phyloP scores from a whole-genome alignment of 345 rosid species.

The Bretschneidera sinensis region DNA sequence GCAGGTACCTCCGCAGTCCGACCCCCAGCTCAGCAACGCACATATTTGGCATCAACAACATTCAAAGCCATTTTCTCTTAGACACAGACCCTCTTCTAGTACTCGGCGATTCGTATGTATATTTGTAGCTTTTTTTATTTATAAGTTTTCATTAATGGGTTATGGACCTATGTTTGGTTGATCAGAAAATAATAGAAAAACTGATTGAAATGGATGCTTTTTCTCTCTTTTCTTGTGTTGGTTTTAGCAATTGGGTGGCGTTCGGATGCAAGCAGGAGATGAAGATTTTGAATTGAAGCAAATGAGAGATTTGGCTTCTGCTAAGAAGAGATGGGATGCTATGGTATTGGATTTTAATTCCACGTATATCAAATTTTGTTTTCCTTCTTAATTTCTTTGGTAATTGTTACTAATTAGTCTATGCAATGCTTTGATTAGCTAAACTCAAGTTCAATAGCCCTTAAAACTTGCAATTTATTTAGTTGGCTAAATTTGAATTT shows the following conservation, averaged over 20 bases:
- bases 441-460: not conserved
- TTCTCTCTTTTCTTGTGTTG: slow-evolving; percentile 1
- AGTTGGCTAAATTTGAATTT: not conserved
- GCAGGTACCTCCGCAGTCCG: no score
- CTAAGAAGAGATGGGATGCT: slow-evolving; percentile 92
- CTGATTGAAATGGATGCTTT: not conserved
- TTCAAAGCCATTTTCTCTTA: slow-evolving; percentile 17
- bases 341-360: slow-evolving; percentile 41
- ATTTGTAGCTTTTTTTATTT: slow-evolving; percentile 4
- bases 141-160: slow-evolving; percentile 11
- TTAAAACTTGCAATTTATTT: not conserved
- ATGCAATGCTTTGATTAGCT: not conserved
- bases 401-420: no score
- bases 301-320: slow-evolving; percentile 88
- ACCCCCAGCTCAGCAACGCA: no score
- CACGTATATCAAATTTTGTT: not conserved
- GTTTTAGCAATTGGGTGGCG: slow-evolving; percentile 37
- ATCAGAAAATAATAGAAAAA: slow-evolving; percentile 2
- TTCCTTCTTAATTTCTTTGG: not conserved
- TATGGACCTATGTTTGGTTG: not conserved
- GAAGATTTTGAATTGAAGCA: slow-evolving; percentile 83
- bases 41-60: not conserved
- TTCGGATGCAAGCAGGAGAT: slow-evolving; percentile 55
- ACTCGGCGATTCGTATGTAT: slow-evolving; percentile 23
- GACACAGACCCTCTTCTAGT: slow-evolving; percentile 9